These are phyloP conservation scores for Castanea crenata DNA, from an alignment of 306 rosid genomes.

Conservation along the genomic window DNA sequence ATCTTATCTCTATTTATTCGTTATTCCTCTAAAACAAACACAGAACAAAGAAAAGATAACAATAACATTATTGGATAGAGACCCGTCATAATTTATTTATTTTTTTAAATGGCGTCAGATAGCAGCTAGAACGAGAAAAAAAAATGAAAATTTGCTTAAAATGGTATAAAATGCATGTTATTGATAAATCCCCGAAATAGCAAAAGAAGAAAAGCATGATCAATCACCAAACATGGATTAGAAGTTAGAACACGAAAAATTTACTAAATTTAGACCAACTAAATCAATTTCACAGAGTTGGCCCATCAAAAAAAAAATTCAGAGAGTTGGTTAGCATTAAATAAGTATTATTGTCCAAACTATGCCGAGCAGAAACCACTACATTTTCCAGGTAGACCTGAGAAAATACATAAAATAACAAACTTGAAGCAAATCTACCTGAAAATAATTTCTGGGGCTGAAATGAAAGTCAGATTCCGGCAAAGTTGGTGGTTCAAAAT, in stretches of 20 bases:
- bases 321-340: constrained; percentile 2
- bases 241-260: background rate
- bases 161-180: constrained; percentile 1
- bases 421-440: constrained; percentile 10
- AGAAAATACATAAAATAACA: background rate
- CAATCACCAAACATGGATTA: background rate
- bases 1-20: background rate
- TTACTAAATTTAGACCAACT: background rate
- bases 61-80: constrained; percentile 1
- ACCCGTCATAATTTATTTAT: background rate
- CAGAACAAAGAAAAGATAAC: background rate
- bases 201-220: background rate
- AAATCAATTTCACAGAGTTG: constrained; percentile 3
- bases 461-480: constrained; percentile 23
- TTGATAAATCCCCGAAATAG: background rate
- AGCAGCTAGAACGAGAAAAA: background rate
- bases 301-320: background rate
- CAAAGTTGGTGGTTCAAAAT: constrained; percentile 4
- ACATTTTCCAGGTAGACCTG: background rate
- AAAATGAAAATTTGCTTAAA: background rate
- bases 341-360: constrained; percentile 1
- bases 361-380: background rate
- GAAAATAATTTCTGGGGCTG: constrained; percentile 1
- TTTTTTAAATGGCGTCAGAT: background rate
- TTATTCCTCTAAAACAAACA: background rate